Percentiles rank a stretch among this genome's conserved stretches.
phyloP scores from a whole-genome alignment of 2,329 filamentous ascomycete genomes.

The Hypomyces rosellus region DNA sequence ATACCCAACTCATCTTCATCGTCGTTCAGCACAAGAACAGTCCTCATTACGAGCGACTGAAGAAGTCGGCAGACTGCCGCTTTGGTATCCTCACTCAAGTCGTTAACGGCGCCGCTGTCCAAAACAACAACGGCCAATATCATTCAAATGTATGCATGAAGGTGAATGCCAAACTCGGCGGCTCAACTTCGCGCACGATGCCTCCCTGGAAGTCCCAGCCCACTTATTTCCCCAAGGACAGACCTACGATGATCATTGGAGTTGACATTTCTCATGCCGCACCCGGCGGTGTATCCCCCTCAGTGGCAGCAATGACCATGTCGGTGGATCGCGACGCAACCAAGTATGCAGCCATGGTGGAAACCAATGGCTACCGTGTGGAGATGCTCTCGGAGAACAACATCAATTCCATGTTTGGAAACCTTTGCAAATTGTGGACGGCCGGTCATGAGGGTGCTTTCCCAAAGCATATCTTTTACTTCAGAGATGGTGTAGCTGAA shows the following conservation, averaged over 20 bases:
- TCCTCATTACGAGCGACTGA: constrained; percentile 73
- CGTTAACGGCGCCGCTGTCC: constrained; percentile 63
- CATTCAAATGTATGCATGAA: constrained; percentile 95
- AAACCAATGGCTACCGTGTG: constrained; percentile 75
- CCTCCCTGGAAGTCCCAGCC: constrained; percentile 26
- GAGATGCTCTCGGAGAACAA: constrained; percentile 72
- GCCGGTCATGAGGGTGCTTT: constrained; percentile 35
- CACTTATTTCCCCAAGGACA: constrained; percentile 33
- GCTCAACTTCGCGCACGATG: constrained; percentile 54
- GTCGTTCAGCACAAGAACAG: constrained; percentile 66
- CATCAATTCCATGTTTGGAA: constrained; percentile 57
- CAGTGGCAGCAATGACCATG: constrained; percentile 82
- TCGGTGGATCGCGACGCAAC: constrained; percentile 65
- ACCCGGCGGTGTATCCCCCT: constrained; percentile 60
- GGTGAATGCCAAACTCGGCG: constrained; percentile 91
- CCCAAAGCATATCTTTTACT: constrained; percentile 78
- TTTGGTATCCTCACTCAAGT: constrained; percentile 81
- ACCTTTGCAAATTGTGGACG: constrained; percentile 61
- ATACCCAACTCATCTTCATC: constrained; percentile 74
- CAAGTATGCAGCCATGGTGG: constrained; percentile 70
- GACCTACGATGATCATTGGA: constrained; percentile 75
- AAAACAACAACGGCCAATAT: constrained; percentile 70
- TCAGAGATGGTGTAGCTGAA: constrained; percentile 88
- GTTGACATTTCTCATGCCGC: constrained; percentile 84
- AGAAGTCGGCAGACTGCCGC: constrained; percentile 82